Evolutionary conservation across 108 stramenopile genomes (phyloP).

Genomic region (Fistulifera pelliculosa): DNA sequence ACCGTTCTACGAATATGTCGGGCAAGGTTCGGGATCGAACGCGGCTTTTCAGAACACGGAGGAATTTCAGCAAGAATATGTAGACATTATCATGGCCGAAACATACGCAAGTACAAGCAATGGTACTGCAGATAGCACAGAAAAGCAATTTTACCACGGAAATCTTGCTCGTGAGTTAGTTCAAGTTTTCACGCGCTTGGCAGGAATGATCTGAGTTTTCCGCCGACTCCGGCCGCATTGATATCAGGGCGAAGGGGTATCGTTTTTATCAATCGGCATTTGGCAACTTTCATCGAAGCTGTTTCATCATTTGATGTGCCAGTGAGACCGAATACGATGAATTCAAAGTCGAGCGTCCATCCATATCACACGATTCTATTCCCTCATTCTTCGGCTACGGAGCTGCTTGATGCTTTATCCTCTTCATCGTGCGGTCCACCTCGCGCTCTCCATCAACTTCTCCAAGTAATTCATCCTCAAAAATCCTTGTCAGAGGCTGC

Average conservation of each 20-base stretch:
- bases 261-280: slow-evolving; percentile 71
- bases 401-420: slow-evolving; percentile 38
- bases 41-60: slow-evolving; percentile 2
- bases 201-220: slow-evolving; percentile 26
- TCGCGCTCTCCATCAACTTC: slow-evolving; percentile 35
- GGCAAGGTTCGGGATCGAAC: too few relatives aligned
- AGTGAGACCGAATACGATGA: background rate
- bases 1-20: too few relatives aligned
- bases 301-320: slow-evolving; percentile 3
- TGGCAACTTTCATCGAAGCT: slow-evolving; percentile 69
- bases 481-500: slow-evolving; percentile 63
- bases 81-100: slow-evolving; percentile 66
- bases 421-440: slow-evolving; percentile 32
- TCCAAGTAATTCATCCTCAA: slow-evolving; percentile 45
- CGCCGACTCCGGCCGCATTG: slow-evolving; percentile 29
- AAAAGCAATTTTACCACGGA: slow-evolving; percentile 32
- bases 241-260: slow-evolving; percentile 51
- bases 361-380: slow-evolving; percentile 77
- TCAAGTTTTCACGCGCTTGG: slow-evolving; percentile 61
- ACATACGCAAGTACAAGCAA: background rate
- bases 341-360: slow-evolving; percentile 16
- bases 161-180: slow-evolving; percentile 71
- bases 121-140: background rate
- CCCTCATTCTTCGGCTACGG: slow-evolving; percentile 59
- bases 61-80: slow-evolving; percentile 54